Evolutionary conservation across 2,329 filamentous ascomycete genomes (phyloP), one percentile per base, ranked within the genome.

Genomic region (Fusarium sterilihyphosum): DNA sequence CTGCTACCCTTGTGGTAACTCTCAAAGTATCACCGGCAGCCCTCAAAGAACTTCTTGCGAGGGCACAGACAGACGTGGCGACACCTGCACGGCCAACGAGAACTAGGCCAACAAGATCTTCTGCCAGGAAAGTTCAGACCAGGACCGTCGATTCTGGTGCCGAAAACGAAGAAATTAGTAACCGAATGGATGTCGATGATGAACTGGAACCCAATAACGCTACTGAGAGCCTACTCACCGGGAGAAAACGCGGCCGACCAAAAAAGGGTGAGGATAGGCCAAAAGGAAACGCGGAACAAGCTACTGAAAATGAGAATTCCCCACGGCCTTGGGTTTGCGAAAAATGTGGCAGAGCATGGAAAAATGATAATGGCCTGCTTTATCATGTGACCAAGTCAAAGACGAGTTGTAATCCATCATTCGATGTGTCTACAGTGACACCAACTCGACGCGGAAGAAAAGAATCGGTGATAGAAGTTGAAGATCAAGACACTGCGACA

Each of bases 381-480:
- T 91, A 91, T 75, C 89, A 91, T 70, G 80, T 87, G 20, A 86
- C 86, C 40, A 90, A 90, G 74, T 88, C 89, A 3, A 83, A 83
- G 67, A 87, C 86, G 8, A 29, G 83, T 20, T 91, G 89, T 76
- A 91, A 91, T 73, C 85, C 88, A 5, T 79, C 77, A 26, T 82
- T 77, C 26, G 82, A 81, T 22, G 63, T 70, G 41, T 63, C 54
- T 26, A 38, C 70, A 14, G 60, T 67, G 24, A 61, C 66, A 10
- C 65, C 70, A 29, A 58, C 61, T 33, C 77, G 70, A 20, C 76
- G 71, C 33, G 70, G 67, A 29, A 74, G 57, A 47, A 75, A 71
- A 37, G 61, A 62, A 26, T 53, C 58, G 17, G 44, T 20, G 13
- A 62, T 70, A 2, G 67, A 74, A 46, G 40, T 61, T 17, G 58